These are phyloP conservation scores for Chalaropsis ovoidea DNA, from an alignment of 2,329 filamentous ascomycete species.

Conservation along the genomic window DNA sequence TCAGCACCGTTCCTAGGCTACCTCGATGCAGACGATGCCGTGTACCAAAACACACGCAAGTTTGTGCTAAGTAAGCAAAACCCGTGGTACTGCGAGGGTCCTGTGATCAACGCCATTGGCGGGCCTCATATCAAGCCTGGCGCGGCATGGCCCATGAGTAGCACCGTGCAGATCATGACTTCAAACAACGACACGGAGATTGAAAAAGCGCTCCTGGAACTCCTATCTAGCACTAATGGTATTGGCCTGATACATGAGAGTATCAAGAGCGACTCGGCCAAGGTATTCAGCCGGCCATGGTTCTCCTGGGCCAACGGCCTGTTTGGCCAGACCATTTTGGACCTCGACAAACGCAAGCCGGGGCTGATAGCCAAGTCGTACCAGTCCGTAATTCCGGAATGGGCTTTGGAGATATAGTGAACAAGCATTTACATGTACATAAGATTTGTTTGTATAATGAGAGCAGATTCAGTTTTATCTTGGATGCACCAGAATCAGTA, in stretches of 20 bases:
- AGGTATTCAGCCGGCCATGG: conserved; percentile 34
- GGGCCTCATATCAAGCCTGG: conserved; percentile 55
- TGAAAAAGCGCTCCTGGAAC: conserved; percentile 32
- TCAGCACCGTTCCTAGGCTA: conserved; percentile 56
- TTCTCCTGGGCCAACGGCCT: conserved; percentile 84
- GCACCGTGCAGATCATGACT: conserved; percentile 45
- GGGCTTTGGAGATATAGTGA: neutral
- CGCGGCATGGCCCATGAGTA: conserved; percentile 48
- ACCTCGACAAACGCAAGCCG: conserved; percentile 64
- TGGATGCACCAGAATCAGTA: neutral
- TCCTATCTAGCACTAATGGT: conserved; percentile 36
- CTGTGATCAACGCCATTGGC: conserved; percentile 61
- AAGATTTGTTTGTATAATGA: neutral
- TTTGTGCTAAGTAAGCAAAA: conserved; percentile 70
- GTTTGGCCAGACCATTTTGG: conserved; percentile 73
- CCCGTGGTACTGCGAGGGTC: conserved; percentile 63
- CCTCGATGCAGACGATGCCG: conserved; percentile 45
- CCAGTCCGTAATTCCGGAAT: conserved; percentile 31
- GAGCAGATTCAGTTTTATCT: neutral
- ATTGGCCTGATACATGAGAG: conserved; percentile 42
- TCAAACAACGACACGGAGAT: conserved; percentile 34
- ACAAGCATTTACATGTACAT: neutral
- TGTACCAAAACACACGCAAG: conserved; percentile 68
- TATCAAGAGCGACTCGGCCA: conserved; percentile 32
- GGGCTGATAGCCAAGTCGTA: conserved; percentile 47